A percentile compares a stretch with the other conserved stretches of the same genome.
Evolutionary conservation across 805 yeast genomes (phyloP).

Genomic region (Ogataea paradorogensis): DNA sequence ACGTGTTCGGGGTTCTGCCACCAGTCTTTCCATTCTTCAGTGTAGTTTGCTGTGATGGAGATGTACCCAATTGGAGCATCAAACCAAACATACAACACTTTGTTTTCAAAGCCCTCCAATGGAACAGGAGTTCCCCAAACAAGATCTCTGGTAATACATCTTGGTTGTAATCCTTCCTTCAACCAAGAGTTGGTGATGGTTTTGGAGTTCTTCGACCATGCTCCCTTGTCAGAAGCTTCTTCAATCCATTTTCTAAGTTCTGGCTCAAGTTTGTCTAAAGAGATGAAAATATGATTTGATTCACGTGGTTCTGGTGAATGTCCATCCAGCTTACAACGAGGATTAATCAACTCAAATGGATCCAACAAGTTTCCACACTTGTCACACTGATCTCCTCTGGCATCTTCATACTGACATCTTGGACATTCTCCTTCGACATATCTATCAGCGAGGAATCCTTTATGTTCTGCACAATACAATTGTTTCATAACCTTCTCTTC

Average conservation of each 20-base stretch:
- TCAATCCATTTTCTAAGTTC: slow-evolving; percentile 70
- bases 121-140: slow-evolving; percentile 99
- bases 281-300: slow-evolving; percentile 82
- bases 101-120: slow-evolving; percentile 74
- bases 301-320: slow-evolving; percentile 75
- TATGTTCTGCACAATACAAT: slow-evolving; percentile 85
- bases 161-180: slow-evolving; percentile 86
- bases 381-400: slow-evolving; percentile 99
- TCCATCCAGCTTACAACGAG: slow-evolving; percentile 91
- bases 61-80: slow-evolving; percentile 98
- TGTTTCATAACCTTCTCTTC: slow-evolving; percentile 89
- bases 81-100: slow-evolving; percentile 97
- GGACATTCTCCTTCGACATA: slow-evolving; percentile 98
- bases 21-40: slow-evolving; percentile 81
- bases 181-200: slow-evolving; percentile 92
- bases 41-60: slow-evolving; percentile 93
- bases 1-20: slow-evolving; percentile 94
- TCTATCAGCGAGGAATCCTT: slow-evolving; percentile 92
- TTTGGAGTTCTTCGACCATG: slow-evolving; percentile 89
- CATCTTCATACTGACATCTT: slow-evolving; percentile 90
- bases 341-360: slow-evolving; percentile 90
- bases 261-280: slow-evolving; percentile 80
- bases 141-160: slow-evolving; percentile 96
- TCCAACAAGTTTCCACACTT: slow-evolving; percentile 86
- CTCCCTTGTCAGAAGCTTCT: slow-evolving; percentile 64